Conservation (phyloP, 352 stramenopile species). For the Phytophthora citrophthora region DNA sequence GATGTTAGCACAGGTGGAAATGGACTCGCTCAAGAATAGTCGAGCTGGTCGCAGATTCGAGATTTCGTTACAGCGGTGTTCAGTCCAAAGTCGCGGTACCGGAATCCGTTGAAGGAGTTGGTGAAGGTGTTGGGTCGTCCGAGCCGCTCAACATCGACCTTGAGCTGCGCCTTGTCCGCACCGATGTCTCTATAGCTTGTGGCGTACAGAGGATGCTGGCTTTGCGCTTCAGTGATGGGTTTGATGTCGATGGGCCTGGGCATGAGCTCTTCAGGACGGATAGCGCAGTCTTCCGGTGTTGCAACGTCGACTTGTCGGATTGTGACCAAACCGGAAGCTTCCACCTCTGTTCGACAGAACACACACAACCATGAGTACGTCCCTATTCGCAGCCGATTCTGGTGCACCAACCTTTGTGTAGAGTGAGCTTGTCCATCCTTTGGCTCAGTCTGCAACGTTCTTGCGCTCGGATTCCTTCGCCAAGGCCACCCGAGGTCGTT, state of each 20-base stretch:
- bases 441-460: conserved; percentile 71
- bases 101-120: conserved; percentile 87
- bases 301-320: conserved; percentile 65
- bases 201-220: conserved; percentile 74
- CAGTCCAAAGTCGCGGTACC: conserved; percentile 82
- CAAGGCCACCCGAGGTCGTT: conserved; percentile 63
- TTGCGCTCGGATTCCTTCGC: conserved; percentile 45
- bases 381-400: not conserved
- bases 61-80: conserved; percentile 85
- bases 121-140: conserved; percentile 80
- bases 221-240: conserved; percentile 61
- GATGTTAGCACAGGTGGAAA: not conserved
- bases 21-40: conserved; percentile 48
- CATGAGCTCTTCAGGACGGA: conserved; percentile 62
- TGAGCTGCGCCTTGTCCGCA: conserved; percentile 76
- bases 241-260: conserved; percentile 60
- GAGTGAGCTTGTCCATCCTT: conserved; percentile 74
- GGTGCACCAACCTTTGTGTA: conserved; percentile 60
- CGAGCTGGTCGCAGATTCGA: conserved; percentile 79
- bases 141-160: conserved; percentile 69
- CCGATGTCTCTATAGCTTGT: conserved; percentile 79
- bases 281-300: conserved; percentile 51
- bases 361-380: not conserved
- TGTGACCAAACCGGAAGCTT: conserved; percentile 54
- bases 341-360: conserved; percentile 50